Evolutionary conservation across 2,329 filamentous ascomycete species (phyloP).

Genomic region (Ramichloridium luteum): DNA sequence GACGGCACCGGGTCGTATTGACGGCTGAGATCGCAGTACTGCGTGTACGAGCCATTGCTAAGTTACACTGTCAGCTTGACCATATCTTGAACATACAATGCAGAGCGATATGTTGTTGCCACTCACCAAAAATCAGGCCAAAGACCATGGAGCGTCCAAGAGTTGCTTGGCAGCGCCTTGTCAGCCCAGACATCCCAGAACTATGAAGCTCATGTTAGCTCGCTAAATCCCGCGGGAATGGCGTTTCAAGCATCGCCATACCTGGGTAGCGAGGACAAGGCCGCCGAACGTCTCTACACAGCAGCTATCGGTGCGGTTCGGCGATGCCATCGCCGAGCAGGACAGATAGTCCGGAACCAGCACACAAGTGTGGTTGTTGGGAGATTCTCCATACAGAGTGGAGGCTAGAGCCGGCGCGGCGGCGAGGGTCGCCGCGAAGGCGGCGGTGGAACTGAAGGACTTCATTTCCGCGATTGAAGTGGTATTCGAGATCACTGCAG

Average conservation of each 20-base stretch:
- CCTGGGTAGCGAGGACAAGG: slow-evolving; percentile 47
- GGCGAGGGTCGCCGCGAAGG: slow-evolving; percentile 10
- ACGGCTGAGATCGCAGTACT: slow-evolving; percentile 53
- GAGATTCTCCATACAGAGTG: slow-evolving; percentile 36
- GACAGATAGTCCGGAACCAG: slow-evolving; percentile 32
- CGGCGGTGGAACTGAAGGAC: slow-evolving; percentile 6
- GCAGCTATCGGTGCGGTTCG: slow-evolving; percentile 43
- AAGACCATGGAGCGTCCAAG: slow-evolving; percentile 49
- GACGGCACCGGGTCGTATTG: slow-evolving; percentile 49
- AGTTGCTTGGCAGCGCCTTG: slow-evolving; percentile 43
- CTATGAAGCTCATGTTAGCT: neutral
- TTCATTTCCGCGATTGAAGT: slow-evolving; percentile 12
- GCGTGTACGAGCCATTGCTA: slow-evolving; percentile 45
- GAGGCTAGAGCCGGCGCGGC: slow-evolving; percentile 25
- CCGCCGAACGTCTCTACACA: slow-evolving; percentile 55
- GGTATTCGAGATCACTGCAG: too few species aligned
- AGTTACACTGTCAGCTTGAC: neutral
- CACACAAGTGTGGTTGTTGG: slow-evolving; percentile 45
- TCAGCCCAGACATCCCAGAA: slow-evolving; percentile 56
- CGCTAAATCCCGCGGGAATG: too few species aligned
- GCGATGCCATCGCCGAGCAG: slow-evolving; percentile 37
- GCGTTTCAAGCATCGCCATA: too few species aligned
- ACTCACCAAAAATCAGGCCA: slow-evolving; percentile 41
- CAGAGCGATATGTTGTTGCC: neutral
- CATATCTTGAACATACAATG: neutral